Evolutionary conservation across 768 basidiomycete species (phyloP).

Genomic region (Boletales sp.): DNA sequence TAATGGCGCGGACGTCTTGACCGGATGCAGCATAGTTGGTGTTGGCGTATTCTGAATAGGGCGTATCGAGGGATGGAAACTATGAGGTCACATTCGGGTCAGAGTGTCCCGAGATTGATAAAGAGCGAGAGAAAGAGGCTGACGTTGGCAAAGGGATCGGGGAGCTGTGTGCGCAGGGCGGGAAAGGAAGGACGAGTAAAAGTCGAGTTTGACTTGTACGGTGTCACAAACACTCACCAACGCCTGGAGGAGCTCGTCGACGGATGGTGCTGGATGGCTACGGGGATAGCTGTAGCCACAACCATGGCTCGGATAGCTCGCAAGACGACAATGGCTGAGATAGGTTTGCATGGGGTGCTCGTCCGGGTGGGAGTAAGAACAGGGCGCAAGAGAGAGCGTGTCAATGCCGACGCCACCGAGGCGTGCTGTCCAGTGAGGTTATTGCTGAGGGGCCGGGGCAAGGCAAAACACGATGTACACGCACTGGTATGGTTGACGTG

Average conservation of each 20-base stretch:
- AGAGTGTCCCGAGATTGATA: not conserved
- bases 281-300: not conserved
- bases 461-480: slow-evolving; percentile 3
- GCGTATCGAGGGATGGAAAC: slow-evolving; percentile 16
- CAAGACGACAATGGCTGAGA: not conserved
- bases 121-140: not conserved
- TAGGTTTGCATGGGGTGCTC: slow-evolving; percentile 7
- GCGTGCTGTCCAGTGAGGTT: no score
- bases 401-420: not conserved
- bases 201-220: no score
- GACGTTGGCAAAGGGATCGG: slow-evolving; percentile 10
- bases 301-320: not conserved
- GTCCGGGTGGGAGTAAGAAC: not conserved
- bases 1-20: slow-evolving; percentile 9
- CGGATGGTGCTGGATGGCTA: slow-evolving; percentile 10
- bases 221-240: slow-evolving; percentile 4
- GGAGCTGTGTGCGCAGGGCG: slow-evolving; percentile 5
- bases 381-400: not conserved
- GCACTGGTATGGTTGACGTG: no score
- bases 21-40: slow-evolving; percentile 14
- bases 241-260: slow-evolving; percentile 9
- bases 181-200: no score
- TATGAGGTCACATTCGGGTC: not conserved
- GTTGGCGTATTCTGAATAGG: slow-evolving; percentile 12
- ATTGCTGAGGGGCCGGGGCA: not conserved